phyloP scores from a whole-genome alignment of 768 basidiomycete genomes.

The Boletus eberwhitei region DNA sequence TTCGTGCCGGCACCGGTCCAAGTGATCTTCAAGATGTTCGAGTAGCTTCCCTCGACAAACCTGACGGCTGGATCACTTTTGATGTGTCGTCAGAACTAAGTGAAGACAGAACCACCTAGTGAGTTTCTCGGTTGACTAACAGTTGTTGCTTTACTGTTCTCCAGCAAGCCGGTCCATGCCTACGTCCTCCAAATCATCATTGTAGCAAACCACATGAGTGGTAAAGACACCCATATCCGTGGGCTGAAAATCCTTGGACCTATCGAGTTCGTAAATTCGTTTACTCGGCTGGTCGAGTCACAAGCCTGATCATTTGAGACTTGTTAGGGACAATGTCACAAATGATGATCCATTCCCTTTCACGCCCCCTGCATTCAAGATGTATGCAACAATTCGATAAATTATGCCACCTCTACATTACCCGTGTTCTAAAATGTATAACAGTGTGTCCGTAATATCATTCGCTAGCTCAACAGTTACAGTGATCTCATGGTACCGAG shows the following conservation, averaged over 20 bases:
- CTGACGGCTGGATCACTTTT: slow-evolving; percentile 91
- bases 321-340: slow-evolving; percentile 38
- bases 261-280: slow-evolving; percentile 52
- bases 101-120: slow-evolving; percentile 80
- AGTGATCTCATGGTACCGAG: background rate
- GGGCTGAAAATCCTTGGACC: slow-evolving; percentile 87
- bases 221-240: slow-evolving; percentile 97
- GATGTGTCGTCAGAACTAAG: slow-evolving; percentile 77
- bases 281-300: background rate
- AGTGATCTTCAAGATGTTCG: slow-evolving; percentile 93
- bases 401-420: slow-evolving; percentile 22
- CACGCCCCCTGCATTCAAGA: slow-evolving; percentile 58
- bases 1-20: slow-evolving; percentile 88
- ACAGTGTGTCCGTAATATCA: slow-evolving; percentile 11
- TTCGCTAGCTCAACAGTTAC: background rate
- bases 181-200: slow-evolving; percentile 91
- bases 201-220: slow-evolving; percentile 93
- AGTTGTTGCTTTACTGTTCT: background rate
- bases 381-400: slow-evolving; percentile 77
- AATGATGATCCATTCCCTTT: slow-evolving; percentile 77
- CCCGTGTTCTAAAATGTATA: slow-evolving; percentile 28
- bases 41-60: slow-evolving; percentile 80
- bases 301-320: background rate
- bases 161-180: slow-evolving; percentile 81
- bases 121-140: slow-evolving; percentile 28